Evolutionary conservation across 2,329 filamentous ascomycete genomes (phyloP), one percentile per base, ranked within the genome.

Genomic region (Bipolaris sorokiniana): DNA sequence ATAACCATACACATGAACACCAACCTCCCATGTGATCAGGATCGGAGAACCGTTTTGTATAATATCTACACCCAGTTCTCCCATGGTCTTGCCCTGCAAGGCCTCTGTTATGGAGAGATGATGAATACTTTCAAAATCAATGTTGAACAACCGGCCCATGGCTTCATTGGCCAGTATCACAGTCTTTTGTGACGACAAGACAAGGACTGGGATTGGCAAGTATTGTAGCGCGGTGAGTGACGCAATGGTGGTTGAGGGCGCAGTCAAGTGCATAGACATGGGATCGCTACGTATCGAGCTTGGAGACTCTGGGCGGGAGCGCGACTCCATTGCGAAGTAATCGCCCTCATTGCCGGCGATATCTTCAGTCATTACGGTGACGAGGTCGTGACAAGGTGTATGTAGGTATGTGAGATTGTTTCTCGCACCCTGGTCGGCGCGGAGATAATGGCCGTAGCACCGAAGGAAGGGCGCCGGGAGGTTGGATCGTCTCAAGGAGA

Each of bases 161-260:
- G 90, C 87, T 64, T 92, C 88, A 66, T 93, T 93, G 31, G 89
- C 90, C 38, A 92, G 75, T 1, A 90, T 82, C 3, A 92, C 83
- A 0, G 87, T 90, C 75, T 92, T 92, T 28, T 84, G 68, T 34
- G 82, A 85, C 48, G 88, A 88, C 34, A 93, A 77, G 1, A 93
- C 86, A 34, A 92, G 73, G 4, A 91, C 73, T 0, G 90, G 90
- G 45, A 91, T 85, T 0, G 90, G 90, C 5, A 93, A 80, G 69
- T 90, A 91, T 68, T 90, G 88, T 76, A 93, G 78, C 5, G 89
- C 86, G 13, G 74, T 71, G n/a, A 76, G 61, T 6, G 74, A 67
- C 15, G 69, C 70, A 59, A 69, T 65, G 42, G 71, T 72, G 44
- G 64, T 51, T 22, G 71, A 68, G 7, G 72, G 70, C 34, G 69